Base-by-base conservation (phyloP, 1,139 yeast genomes). In the Pichia sp. region DNA sequence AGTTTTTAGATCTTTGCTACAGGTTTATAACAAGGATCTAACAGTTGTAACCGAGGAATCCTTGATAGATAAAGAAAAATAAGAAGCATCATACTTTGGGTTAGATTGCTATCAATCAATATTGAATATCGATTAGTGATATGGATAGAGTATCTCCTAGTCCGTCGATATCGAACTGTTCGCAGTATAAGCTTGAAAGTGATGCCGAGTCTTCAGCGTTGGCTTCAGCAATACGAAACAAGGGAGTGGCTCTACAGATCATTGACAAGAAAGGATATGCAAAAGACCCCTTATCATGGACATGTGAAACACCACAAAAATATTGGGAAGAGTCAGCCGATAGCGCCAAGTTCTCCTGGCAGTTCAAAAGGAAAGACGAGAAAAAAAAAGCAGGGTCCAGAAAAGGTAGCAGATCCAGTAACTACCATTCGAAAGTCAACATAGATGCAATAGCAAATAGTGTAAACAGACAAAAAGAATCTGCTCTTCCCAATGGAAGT, bases 171-270 rank as follows among this genome's bases (percentile, higher is more conserved):
- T 21, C 56, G 52, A 22, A 53, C 55, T 30, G 47, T 41, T 4
- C 46, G 43, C 18, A 53, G 54, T 21, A 21, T 21, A 13, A 55
- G 40, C 23, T 16, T 50, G 40, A 41, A 9, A 30, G 25, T 51
- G 48, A 46, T 47, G 9, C 52, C 50, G 13, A 34, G 12, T 13
- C 25, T 52, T 7, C 52, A 49, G 23, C 23, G 28, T 19, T 48
- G 56, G 54, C 44, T 51, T 16, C 48, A 37, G 23, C 49, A 34
- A 28, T 44, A 37, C 44, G 54, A 53, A 34, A 44, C 45, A 34
- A 34, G 46, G 1, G 23, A 40, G 12, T 28, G 30, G 34, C 44
- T 50, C 16, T 47, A 44, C 41, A 22, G 41, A 16, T 36, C 42
- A 22, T 31, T 37, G 40, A 16, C 6, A 22, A 50, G 18, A 40